phyloP scores from a whole-genome alignment of 345 rosid genomes.

The Melaleuca quinquenervia region DNA sequence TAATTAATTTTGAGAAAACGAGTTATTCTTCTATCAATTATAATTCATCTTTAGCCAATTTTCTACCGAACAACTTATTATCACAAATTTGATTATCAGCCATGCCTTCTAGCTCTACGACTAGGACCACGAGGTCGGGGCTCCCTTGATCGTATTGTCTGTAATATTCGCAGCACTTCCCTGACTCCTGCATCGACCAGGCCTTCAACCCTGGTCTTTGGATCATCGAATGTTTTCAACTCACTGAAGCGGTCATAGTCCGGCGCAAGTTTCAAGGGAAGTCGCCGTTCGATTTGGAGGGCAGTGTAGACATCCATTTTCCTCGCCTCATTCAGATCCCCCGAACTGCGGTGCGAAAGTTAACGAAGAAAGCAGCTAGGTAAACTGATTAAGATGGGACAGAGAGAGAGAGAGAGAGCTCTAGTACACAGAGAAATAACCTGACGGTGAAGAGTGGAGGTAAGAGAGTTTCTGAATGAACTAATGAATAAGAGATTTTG shows the following conservation, averaged over 20 bases:
- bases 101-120: conserved; percentile 1
- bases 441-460: not conserved
- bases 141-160: not conserved
- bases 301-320: not conserved
- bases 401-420: too few relatives aligned
- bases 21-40: too few relatives aligned
- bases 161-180: not conserved
- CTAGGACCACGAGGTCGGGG: not conserved
- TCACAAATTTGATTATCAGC: not conserved
- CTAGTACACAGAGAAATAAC: not conserved
- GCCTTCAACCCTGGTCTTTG: conserved; percentile 5
- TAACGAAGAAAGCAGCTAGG: not conserved
- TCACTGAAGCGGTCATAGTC: conserved; percentile 7
- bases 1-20: too few relatives aligned
- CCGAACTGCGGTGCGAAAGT: not conserved
- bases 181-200: conserved; percentile 1
- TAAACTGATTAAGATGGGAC: not conserved
- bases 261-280: not conserved
- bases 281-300: not conserved
- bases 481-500: not conserved
- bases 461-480: not conserved
- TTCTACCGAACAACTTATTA: too few relatives aligned
- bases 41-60: too few relatives aligned
- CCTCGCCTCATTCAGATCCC: not conserved
- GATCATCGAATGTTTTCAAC: conserved; percentile 8